A percentile compares a stretch with the other conserved stretches of the same genome.
Evolutionary conservation across 495 filamentous ascomycete species (phyloP).

Genomic region (Hypomontagnella monticulosa): DNA sequence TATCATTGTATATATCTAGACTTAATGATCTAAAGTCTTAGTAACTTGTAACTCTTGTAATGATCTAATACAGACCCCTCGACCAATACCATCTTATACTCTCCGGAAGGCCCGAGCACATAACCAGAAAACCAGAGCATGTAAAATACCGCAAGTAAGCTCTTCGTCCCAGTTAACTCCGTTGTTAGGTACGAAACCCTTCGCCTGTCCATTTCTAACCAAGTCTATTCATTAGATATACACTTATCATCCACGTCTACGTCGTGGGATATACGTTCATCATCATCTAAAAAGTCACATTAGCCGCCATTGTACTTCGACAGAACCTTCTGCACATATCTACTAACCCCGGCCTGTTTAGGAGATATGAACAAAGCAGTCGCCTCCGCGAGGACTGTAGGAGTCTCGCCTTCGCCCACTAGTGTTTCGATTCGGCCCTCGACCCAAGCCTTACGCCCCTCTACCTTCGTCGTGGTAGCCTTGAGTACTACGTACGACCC

Average conservation of each 20-base stretch:
- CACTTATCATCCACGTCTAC: conserved; percentile 8
- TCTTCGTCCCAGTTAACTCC: conserved; percentile 23
- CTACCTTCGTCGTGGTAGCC: conserved; percentile 84
- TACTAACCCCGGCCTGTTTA: conserved; percentile 76
- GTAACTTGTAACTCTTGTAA: background rate
- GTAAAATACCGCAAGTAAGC: conserved; percentile 5
- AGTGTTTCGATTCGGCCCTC: conserved; percentile 90
- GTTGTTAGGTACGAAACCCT: conserved; percentile 6
- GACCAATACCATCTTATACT: background rate
- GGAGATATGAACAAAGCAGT: conserved; percentile 92
- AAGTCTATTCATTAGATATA: conserved; percentile 18
- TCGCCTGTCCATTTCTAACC: conserved; percentile 20
- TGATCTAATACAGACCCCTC: background rate
- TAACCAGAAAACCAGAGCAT: background rate
- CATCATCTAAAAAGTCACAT: conserved; percentile 49
- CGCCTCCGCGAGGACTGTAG: conserved; percentile 76
- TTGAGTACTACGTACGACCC: conserved; percentile 79
- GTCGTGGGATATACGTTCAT: conserved; percentile 54
- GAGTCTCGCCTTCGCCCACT: conserved; percentile 65
- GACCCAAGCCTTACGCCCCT: conserved; percentile 97
- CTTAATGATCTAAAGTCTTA: background rate
- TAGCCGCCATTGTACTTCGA: background rate
- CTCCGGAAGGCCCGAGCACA: background rate
- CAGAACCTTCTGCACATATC: background rate
- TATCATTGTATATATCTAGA: too few relatives aligned